These are phyloP conservation scores for Chaetoscypha palmicola DNA, from an alignment of 2,329 filamentous ascomycete species.

Conservation along the genomic window DNA sequence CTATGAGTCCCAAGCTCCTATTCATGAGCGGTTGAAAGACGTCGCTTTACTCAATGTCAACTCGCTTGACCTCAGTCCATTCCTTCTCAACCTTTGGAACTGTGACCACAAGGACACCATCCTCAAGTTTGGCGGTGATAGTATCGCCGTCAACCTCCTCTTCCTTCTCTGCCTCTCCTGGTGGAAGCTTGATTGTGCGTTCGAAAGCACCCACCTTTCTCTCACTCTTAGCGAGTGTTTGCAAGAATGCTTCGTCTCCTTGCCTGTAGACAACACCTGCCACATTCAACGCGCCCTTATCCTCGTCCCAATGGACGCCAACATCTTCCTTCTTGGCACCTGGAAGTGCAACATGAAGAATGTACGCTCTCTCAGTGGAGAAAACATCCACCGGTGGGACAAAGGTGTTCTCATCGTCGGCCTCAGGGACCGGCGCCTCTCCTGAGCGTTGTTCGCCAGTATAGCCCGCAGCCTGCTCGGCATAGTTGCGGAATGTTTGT, in stretches of 20 bases:
- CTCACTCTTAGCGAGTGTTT: constrained; percentile 54
- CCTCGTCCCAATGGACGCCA: constrained; percentile 67
- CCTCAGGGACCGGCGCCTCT: constrained; percentile 20
- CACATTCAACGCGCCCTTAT: constrained; percentile 57
- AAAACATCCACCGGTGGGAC: constrained; percentile 68
- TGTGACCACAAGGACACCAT: constrained; percentile 69
- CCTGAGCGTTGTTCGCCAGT: constrained; percentile 19
- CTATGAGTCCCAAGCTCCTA: too few relatives aligned
- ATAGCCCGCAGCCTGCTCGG: constrained; percentile 20
- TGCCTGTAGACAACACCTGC: constrained; percentile 68
- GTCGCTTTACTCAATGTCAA: constrained; percentile 49
- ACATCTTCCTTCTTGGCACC: constrained; percentile 75
- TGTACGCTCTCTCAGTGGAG: constrained; percentile 55
- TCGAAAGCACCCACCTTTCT: constrained; percentile 69
- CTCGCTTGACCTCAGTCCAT: constrained; percentile 55
- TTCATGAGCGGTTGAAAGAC: too few relatives aligned
- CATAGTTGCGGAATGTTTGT: constrained; percentile 24
- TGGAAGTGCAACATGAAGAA: constrained; percentile 67
- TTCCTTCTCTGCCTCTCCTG: constrained; percentile 46
- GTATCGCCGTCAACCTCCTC: constrained; percentile 56
- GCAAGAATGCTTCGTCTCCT: constrained; percentile 61
- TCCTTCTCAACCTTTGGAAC: constrained; percentile 66
- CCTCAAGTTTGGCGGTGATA: constrained; percentile 71
- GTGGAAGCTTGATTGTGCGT: constrained; percentile 55
- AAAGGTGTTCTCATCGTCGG: constrained; percentile 40